Evolutionary conservation across 2,329 filamentous ascomycete genomes (phyloP), one percentile per base, ranked within the genome.

Genomic region (Clarireedia paspali): DNA sequence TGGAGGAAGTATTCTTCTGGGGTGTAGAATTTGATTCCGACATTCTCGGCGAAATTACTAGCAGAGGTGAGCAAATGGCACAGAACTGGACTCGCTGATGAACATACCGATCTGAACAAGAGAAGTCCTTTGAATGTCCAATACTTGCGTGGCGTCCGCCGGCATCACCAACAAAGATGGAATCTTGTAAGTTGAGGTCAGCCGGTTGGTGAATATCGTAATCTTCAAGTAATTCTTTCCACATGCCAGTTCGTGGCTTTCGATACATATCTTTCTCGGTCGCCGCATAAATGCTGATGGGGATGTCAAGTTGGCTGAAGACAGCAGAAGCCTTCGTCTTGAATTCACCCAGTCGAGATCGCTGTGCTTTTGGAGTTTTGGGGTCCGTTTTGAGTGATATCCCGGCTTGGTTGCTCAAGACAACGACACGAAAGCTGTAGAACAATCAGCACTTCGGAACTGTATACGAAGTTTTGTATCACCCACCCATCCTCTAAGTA

Each of bases 1-100:
- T 79, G 78, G 0, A 92, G 79, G 68, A 97, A 97, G 73, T 86
- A 96, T 70, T 96, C 91, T 67, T 99, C 94, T 0, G 94, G 94
- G 0, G 92, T 96, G 56, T 84, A 75, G 70, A 92, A 99, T 12
- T 74, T 68, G 62, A 99, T 82, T 4, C 89, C 89, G 12, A 91
- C 73, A 66, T 99, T 97, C 59, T 85, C 77, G 3, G 94, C 92
- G 64, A 97, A 87, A 66, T 96, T 88, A 56, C 89, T 83, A 59
- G 55, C 39, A 48, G 36, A 26, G 48, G 49, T 66, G 26, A 65
- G 53, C 49, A 44, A 47, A 38, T 49, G 26, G 23, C 17, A 20
- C 17, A 54, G 36, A 15, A 40, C 36, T 53, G 17, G 24, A 20
- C 30, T 47, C 38, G 12, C 12, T 10, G 24, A 50, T 47, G 15